Conservation (phyloP, 148 eudicot genomes). For the Suaeda aralocaspica region DNA sequence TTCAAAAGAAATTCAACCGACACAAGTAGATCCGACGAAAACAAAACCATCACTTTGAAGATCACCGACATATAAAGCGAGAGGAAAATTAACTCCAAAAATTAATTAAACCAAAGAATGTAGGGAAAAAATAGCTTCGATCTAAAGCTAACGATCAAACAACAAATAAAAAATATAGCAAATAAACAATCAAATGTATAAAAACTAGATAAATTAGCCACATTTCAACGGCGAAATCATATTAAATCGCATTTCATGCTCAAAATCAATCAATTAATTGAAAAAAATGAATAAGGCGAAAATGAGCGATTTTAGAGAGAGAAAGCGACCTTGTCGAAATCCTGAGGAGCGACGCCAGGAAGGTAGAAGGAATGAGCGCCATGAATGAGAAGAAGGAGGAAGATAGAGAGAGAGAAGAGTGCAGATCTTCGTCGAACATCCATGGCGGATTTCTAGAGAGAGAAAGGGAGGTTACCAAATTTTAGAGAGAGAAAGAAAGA, state of each 20-base stretch:
- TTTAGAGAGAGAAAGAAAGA: constrained; percentile 4
- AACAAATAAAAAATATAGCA: not conserved
- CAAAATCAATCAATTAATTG: not conserved
- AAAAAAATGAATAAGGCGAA: not conserved
- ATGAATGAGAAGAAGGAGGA: constrained; percentile 26
- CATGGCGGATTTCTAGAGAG: constrained; percentile 33
- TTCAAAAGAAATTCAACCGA: not conserved
- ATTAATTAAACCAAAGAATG: not conserved
- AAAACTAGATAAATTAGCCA: not conserved
- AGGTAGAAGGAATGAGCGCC: constrained; percentile 42
- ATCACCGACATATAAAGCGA: constrained; percentile 6
- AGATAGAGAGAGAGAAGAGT: constrained; percentile 18
- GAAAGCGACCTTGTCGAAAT: constrained; percentile 39
- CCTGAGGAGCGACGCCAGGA: constrained; percentile 51
- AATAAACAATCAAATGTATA: not conserved
- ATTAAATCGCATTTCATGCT: not conserved
- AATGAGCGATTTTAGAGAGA: not conserved
- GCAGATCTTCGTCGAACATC: constrained; percentile 25
- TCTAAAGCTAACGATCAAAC: constrained; percentile 7
- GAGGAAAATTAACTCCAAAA: not conserved
- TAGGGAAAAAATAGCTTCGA: not conserved
- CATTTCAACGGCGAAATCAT: not conserved
- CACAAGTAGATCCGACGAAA: constrained; percentile 27
- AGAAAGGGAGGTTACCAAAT: constrained; percentile 7
- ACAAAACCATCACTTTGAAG: not conserved